Base-by-base conservation (phyloP, 75 land plant species). In the Cryptomeria japonica region DNA sequence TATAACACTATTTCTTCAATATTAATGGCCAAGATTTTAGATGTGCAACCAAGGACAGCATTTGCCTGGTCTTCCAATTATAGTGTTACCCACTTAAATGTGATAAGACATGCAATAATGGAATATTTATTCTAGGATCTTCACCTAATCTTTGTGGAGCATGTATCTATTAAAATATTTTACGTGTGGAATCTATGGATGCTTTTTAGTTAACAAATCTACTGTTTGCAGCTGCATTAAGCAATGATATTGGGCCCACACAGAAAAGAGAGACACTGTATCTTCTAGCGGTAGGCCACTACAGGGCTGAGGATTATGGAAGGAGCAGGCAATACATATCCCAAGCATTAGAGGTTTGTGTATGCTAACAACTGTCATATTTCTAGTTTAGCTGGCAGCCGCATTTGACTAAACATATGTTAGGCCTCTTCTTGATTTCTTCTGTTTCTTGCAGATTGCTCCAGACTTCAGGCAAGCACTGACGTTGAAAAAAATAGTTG, bases 381-480 rank as follows among this genome's bases (percentile, higher is more conserved):
- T 83, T 44, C 5, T 51, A 15, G 37, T 80, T 42, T 42, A 42
- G 83, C 47, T 80, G 22, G 9, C 47, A 42, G 11, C 31, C 9
- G 18, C 22, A 42, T 80, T 25, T 80, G 42, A 80, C 42, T 25
- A 7, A 46, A 42, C n/a, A 80, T 80, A 38, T 19, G 8, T 25
- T 46, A 31, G 31, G 28, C 38, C 46, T 28, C 49, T 22, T 22
- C 4, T 11, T 49, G n/a, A 53, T 84, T 41, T 55, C n/a, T 36
- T 36, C 42, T 88, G 36, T 39, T 58, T 31, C 72, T 73, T 87
- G 87, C 88, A 97, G 99, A 95, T 97, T 88, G 89, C 95, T 38
- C 99, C 99, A 22, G 98, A 96, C 70, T 97, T 95, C 91, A 94
- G 98, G 80, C 99, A 96, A 87, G 99, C 97, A 22, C 32, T 87